Evolutionary conservation across 495 filamentous ascomycete genomes (phyloP).

Genomic region (Neurospora hispaniola): DNA sequence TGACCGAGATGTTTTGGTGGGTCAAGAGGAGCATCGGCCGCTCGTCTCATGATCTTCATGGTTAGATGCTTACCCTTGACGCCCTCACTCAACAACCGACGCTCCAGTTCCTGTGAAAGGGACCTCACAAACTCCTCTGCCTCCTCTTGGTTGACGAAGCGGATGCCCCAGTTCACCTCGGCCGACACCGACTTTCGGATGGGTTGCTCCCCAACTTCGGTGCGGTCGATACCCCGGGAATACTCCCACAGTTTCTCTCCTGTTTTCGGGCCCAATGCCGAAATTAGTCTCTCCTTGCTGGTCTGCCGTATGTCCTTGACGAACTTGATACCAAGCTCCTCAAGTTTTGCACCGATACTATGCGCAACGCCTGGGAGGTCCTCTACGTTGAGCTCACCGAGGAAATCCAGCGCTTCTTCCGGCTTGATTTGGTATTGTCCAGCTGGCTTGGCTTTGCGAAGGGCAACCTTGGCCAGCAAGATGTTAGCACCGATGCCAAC

Average conservation of each 20-base stretch:
- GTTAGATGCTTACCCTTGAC: constrained; percentile 82
- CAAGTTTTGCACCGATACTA: constrained; percentile 72
- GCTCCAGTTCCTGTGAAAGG: constrained; percentile 71
- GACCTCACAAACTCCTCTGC: constrained; percentile 82
- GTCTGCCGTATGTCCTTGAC: constrained; percentile 73
- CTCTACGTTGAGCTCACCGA: constrained; percentile 64
- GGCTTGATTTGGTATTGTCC: constrained; percentile 82
- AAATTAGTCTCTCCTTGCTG: constrained; percentile 61
- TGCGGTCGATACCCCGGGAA: constrained; percentile 74
- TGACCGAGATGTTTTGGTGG: constrained; percentile 92
- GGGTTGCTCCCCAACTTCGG: constrained; percentile 74
- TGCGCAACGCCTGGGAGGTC: constrained; percentile 82
- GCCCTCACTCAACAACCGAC: constrained; percentile 65
- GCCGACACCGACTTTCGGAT: constrained; percentile 85
- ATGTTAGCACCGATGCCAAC: constrained; percentile 94
- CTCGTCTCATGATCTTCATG: constrained; percentile 84
- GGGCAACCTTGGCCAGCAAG: constrained; percentile 76
- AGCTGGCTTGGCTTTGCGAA: constrained; percentile 88
- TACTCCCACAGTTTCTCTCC: constrained; percentile 89
- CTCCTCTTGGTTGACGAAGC: constrained; percentile 81
- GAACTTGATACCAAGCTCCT: constrained; percentile 71
- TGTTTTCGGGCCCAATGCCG: constrained; percentile 76
- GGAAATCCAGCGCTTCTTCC: constrained; percentile 63
- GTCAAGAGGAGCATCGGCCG: constrained; percentile 78
- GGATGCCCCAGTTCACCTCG: constrained; percentile 96